Percentiles rank a stretch among this genome's conserved stretches.
Conservation (phyloP, 805 yeast species). For the Saccharomyces jurei region DNA sequence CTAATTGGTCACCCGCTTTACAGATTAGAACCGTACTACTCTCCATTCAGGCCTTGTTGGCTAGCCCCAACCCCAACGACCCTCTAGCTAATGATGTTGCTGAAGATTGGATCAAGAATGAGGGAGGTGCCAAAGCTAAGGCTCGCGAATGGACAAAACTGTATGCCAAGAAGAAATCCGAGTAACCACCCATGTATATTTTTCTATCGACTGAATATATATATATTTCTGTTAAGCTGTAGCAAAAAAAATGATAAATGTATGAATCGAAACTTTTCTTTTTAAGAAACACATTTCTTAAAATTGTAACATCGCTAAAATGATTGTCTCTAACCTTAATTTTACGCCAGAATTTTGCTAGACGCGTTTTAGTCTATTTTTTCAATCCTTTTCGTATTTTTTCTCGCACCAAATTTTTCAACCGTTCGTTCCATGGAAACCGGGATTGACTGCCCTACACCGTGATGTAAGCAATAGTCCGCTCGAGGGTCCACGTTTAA, state of each 20-base stretch:
- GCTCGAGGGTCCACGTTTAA: background rate
- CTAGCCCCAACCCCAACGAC: slow-evolving; percentile 97
- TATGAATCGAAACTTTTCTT: background rate
- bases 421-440: background rate
- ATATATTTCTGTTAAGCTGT: background rate
- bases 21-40: slow-evolving; percentile 88
- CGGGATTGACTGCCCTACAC: background rate
- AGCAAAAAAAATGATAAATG: background rate
- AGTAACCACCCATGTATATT: background rate
- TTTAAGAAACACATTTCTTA: background rate
- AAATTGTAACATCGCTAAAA: background rate
- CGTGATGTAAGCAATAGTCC: background rate
- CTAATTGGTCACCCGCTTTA: slow-evolving; percentile 96
- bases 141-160: slow-evolving; percentile 47
- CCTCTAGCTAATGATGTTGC: slow-evolving; percentile 98
- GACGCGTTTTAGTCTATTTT: background rate
- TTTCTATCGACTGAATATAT: background rate
- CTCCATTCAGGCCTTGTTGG: slow-evolving; percentile 86
- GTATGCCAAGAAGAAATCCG: slow-evolving; percentile 24
- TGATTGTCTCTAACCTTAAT: background rate
- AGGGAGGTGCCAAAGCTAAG: slow-evolving; percentile 66
- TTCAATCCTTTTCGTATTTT: background rate
- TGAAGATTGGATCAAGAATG: slow-evolving; percentile 88
- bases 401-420: background rate
- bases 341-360: background rate